These are phyloP conservation scores for Melocanna baccifera DNA, from an alignment of 176 grass and related monocot genomes.

Conservation along the genomic window DNA sequence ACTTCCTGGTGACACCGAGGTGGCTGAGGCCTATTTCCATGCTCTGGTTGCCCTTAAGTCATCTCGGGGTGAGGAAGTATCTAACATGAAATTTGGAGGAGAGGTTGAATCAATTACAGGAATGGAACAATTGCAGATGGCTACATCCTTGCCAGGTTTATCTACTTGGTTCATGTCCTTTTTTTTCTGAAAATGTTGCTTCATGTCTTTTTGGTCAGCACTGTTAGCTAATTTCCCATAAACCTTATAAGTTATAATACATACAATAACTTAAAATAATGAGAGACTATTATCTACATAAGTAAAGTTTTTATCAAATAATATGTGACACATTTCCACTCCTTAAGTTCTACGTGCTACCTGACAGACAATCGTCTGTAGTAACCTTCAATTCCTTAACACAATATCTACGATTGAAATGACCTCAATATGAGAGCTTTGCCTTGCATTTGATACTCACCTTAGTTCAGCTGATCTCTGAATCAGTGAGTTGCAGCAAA, in stretches of 20 bases:
- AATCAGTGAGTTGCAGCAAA: background rate
- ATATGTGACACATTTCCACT: background rate
- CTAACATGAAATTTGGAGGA: conserved; percentile 92
- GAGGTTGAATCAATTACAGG: conserved; percentile 81
- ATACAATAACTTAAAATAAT: background rate
- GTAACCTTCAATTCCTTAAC: background rate
- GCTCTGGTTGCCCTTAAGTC: conserved; percentile 84
- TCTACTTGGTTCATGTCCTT: conserved; percentile 12
- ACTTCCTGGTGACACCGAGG: conserved; percentile 70
- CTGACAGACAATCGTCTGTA: background rate
- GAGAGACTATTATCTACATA: background rate
- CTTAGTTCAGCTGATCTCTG: background rate
- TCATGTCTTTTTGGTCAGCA: background rate
- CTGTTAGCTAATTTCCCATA: background rate
- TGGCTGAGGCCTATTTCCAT: conserved; percentile 93
- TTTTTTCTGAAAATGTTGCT: background rate
- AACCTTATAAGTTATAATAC: background rate
- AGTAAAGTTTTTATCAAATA: background rate
- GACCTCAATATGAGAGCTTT: background rate
- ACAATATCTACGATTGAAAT: background rate
- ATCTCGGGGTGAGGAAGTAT: conserved; percentile 77
- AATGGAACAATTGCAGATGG: conserved; percentile 77
- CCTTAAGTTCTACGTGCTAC: background rate
- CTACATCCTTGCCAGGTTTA: conserved; percentile 85
- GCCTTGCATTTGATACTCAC: background rate